Conservation (phyloP, 768 basidiomycete genomes). For the Collybia mongolica region DNA sequence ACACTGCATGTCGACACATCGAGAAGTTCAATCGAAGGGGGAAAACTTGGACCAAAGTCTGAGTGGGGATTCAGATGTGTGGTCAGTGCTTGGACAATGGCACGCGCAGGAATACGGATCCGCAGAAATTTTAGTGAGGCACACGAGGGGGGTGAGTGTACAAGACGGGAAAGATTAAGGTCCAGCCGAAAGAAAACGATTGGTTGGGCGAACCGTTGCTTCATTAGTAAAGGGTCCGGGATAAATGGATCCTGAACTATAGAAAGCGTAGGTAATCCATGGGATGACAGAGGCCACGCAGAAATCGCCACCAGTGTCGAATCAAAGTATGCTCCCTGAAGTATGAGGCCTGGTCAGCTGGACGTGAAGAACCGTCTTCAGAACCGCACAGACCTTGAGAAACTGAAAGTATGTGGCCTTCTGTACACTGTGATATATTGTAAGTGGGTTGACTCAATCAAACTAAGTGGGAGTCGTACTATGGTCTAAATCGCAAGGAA, state of each 20-base stretch:
- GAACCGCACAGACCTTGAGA: conserved; percentile 47
- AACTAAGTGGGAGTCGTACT: conserved; percentile 47
- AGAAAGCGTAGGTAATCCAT: conserved; percentile 44
- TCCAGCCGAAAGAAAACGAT: conserved; percentile 81
- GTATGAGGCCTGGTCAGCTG: not conserved
- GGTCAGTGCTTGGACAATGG: conserved; percentile 42
- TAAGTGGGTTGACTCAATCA: not conserved
- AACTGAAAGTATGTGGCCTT: conserved; percentile 82
- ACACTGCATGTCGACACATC: conserved; percentile 77
- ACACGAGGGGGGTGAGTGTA: conserved; percentile 46
- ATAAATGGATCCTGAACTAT: conserved; percentile 67
- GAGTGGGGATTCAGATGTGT: not conserved
- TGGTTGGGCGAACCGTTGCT: conserved; percentile 72
- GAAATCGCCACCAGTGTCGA: conserved; percentile 61
- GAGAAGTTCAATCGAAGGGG: conserved; percentile 55
- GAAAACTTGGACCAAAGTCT: conserved; percentile 22
- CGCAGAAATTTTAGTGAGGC: conserved; percentile 55
- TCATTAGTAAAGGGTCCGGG: conserved; percentile 24
- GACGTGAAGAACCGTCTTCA: not conserved
- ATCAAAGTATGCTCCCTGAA: conserved; percentile 82
- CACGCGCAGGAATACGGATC: conserved; percentile 71
- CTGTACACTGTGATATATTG: conserved; percentile 47
- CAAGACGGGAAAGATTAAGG: conserved; percentile 41
- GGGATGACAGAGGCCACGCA: conserved; percentile 49
- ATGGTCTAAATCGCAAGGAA: conserved; percentile 77